Evolutionary conservation across 1,284 basidiomycete species (phyloP), one percentile per base, ranked within the genome.

Genomic region (Irpex sp.): DNA sequence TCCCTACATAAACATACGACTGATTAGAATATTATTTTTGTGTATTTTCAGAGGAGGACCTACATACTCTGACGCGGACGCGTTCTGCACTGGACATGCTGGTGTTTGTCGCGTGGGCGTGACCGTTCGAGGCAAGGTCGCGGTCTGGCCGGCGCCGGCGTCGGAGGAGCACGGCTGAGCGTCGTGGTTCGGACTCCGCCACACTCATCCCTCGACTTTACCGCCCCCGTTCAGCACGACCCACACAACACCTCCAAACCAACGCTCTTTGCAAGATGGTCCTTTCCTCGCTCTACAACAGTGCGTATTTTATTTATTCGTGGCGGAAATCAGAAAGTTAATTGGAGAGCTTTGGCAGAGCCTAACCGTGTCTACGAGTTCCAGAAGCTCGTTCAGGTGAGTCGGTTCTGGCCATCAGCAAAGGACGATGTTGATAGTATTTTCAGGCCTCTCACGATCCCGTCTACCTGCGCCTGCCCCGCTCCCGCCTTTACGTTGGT

Each of bases 51-150:
- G 53, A 59, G 60, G 66, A 19, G 43, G 43, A 63, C 60, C 15
- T 36, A 81, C 86, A 66, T 78, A 90, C 89, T 78, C 87, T 82
- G 66, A 89, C 86, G 66, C 89, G 88, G 68, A 90, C 84, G 71
- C 88, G 88, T 68, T 91, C 89, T 72, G 81, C 39, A 46, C 39
- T 82, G 74, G 85, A 79, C 81, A 81, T 82, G 69, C 71, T 71
- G 70, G 73, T 19, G 49, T 51, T 26, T 66, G 63, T 60, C 60
- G 67, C 66, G 60, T 47, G 58, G 31, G 51, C 64, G 59, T 64
- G 65, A 57, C 63, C 63, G 67, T 61, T 70, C 66, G 68, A 72
- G 68, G 62, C 67, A 65, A 63, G 60, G n/a, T 66, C 70, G 67
- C 39, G 39, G 39, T 46, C 39, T 46, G 11, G 39, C 39, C 39